phyloP scores from a whole-genome alignment of 2,329 filamentous ascomycete species.

The Cryphonectria carpinicola region DNA sequence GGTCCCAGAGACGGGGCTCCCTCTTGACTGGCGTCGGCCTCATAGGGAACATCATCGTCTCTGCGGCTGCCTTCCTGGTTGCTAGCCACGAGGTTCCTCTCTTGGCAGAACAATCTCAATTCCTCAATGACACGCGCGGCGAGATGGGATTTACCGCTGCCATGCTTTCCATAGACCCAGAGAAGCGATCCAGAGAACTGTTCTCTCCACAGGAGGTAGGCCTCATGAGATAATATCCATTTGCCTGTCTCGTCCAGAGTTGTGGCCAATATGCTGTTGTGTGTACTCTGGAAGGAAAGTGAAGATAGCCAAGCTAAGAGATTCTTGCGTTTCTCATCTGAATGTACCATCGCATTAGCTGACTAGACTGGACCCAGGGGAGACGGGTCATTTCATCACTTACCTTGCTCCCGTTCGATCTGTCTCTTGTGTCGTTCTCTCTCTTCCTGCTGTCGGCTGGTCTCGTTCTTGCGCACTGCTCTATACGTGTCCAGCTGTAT shows the following conservation, averaged over 20 bases:
- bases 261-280: slow-evolving; percentile 1
- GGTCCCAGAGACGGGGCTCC: not conserved
- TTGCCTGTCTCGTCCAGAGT: slow-evolving; percentile 1
- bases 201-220: not conserved
- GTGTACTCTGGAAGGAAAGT: slow-evolving; percentile 7
- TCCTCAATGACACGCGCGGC: slow-evolving; percentile 10
- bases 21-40: not conserved
- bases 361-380: not conserved
- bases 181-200: not conserved
- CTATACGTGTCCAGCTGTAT: not conserved
- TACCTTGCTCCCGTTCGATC: not conserved
- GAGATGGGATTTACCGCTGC: slow-evolving; percentile 15
- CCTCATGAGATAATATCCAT: slow-evolving; percentile 6
- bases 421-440: not conserved
- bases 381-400: not conserved
- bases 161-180: slow-evolving; percentile 15
- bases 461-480: not conserved
- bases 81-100: not conserved
- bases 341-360: not conserved
- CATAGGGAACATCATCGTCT: not conserved
- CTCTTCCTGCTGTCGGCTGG: not conserved
- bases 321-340: not conserved
- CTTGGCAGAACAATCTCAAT: not conserved
- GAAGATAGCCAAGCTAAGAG: not conserved
- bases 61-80: not conserved